Percentiles rank a stretch among this genome's conserved stretches.
Conservation (phyloP, 164 flowering plant species). For the Chimonanthus salicifolius region DNA sequence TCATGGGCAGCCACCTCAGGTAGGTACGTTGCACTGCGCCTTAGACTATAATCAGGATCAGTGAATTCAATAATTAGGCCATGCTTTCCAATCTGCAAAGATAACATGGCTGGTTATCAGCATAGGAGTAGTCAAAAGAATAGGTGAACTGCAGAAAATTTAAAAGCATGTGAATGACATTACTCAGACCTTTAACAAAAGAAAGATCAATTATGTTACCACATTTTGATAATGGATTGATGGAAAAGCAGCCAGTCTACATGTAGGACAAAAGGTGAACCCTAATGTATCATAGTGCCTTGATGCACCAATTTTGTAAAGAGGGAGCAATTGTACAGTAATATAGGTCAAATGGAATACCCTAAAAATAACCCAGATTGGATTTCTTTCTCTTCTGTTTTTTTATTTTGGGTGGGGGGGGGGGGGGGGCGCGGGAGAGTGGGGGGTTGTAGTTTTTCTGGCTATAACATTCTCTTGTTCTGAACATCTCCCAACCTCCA, state of each 20-base stretch:
- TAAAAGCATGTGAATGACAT: background rate
- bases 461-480: too few species aligned
- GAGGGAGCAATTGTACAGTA: background rate
- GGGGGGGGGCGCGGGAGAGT: too few species aligned
- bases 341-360: background rate
- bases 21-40: constrained; percentile 91
- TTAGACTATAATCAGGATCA: constrained; percentile 70
- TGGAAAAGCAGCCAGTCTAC: background rate
- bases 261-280: background rate
- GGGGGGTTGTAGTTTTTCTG: too few species aligned
- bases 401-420: too few species aligned
- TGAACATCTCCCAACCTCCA: too few species aligned
- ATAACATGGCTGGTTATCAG: background rate
- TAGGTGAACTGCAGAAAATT: background rate
- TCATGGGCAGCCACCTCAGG: constrained; percentile 97
- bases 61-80: constrained; percentile 94
- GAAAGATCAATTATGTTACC: background rate
- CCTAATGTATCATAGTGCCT: background rate
- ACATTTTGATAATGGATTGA: too few species aligned
- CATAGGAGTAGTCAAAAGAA: background rate
- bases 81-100: constrained; percentile 78
- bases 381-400: background rate
- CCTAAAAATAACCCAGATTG: background rate
- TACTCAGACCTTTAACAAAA: background rate
- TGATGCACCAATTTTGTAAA: background rate